Evolutionary conservation across 352 stramenopile genomes (phyloP).

Genomic region (Globisporangium viniferum): DNA sequence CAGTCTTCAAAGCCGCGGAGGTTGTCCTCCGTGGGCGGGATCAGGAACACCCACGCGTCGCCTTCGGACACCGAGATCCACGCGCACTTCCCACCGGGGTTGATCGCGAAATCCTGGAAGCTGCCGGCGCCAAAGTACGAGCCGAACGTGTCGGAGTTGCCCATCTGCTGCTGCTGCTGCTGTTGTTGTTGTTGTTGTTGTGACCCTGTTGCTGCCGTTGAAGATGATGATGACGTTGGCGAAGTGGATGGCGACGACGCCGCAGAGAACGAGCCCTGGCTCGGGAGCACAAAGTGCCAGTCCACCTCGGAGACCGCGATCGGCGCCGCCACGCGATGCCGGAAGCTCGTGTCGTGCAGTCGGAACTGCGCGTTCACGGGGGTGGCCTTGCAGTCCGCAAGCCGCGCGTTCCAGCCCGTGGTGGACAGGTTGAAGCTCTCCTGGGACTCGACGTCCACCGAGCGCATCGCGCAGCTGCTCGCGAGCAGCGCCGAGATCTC

Average conservation of each 20-base stretch:
- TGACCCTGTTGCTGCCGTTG: neutral
- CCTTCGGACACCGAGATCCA: conserved; percentile 69
- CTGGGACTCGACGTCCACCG: conserved; percentile 20
- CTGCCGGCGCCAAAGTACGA: conserved; percentile 45
- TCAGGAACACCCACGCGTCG: conserved; percentile 62
- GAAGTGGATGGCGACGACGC: conserved; percentile 9
- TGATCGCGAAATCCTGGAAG: conserved; percentile 70
- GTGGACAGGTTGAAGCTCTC: conserved; percentile 21
- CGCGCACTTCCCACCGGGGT: conserved; percentile 41
- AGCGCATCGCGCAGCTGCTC: conserved; percentile 16
- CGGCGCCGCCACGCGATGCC: conserved; percentile 38
- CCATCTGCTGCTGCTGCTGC: conserved; percentile 10
- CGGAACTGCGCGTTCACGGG: conserved; percentile 57
- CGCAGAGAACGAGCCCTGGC: conserved; percentile 2
- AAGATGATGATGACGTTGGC: neutral
- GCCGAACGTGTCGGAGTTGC: conserved; percentile 56
- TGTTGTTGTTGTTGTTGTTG: neutral
- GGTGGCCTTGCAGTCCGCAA: conserved; percentile 14
- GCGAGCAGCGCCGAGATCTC: conserved; percentile 18
- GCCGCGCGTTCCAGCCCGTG: conserved; percentile 17
- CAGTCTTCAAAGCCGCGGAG: conserved; percentile 57
- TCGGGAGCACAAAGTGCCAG: conserved; percentile 39
- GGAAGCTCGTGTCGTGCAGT: conserved; percentile 38
- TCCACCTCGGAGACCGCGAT: conserved; percentile 51
- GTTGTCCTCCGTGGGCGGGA: conserved; percentile 49